These are phyloP conservation scores for Aureobasidium zeae DNA, from an alignment of 2,329 filamentous ascomycete species.

Conservation along the genomic window DNA sequence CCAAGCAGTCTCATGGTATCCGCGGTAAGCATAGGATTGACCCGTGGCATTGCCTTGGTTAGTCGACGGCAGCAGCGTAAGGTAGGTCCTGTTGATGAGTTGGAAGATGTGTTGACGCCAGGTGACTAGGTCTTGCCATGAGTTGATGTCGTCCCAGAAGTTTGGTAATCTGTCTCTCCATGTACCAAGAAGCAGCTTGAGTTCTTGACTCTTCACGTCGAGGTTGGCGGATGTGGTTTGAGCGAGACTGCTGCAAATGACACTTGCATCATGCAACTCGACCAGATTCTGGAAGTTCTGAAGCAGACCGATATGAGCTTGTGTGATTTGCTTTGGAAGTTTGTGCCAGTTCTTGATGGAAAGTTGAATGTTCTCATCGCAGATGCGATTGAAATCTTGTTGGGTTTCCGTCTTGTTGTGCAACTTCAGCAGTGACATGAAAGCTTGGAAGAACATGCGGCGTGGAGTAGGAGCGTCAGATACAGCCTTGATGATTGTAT, in stretches of 20 bases:
- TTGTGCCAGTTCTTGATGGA: constrained; percentile 99
- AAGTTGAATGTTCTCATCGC: constrained; percentile 93
- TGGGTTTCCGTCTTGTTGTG: constrained; percentile 77
- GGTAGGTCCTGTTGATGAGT: constrained; percentile 89
- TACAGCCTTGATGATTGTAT: constrained; percentile 89
- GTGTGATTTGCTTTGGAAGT: constrained; percentile 84
- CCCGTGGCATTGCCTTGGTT: constrained; percentile 68
- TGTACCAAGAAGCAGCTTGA: constrained; percentile 85
- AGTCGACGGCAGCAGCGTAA: constrained; percentile 70
- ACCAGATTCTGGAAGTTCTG: constrained; percentile 98
- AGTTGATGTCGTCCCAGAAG: constrained; percentile 98
- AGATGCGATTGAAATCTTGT: constrained; percentile 77
- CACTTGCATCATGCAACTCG: constrained; percentile 91
- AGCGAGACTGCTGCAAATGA: constrained; percentile 86
- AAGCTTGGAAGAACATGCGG: constrained; percentile 93
- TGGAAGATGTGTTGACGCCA: constrained; percentile 99
- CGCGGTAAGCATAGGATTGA: constrained; percentile 90
- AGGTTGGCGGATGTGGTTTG: constrained; percentile 77
- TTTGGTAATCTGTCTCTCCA: constrained; percentile 96
- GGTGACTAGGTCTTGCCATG: constrained; percentile 98
- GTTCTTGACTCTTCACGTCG: constrained; percentile 87
- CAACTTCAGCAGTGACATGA: constrained; percentile 91
- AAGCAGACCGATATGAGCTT: constrained; percentile 86
- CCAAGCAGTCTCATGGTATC: constrained; percentile 98
- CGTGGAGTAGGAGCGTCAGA: constrained; percentile 95